Base-by-base conservation (phyloP, 2,329 filamentous ascomycete species). In the Trichoderma brevicompactum region DNA sequence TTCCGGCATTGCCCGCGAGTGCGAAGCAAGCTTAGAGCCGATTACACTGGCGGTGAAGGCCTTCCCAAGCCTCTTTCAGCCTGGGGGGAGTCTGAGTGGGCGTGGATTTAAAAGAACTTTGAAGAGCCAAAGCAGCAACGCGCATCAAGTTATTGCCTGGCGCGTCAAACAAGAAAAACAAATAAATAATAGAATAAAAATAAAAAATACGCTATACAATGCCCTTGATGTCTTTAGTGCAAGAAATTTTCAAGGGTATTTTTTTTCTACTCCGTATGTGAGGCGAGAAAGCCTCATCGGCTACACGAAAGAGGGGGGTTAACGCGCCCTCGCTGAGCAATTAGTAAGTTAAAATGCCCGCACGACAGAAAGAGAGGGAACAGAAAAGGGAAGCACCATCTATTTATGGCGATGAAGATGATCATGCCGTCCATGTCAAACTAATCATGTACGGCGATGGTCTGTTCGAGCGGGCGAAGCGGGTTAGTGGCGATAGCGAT, bases 51-150 rank as follows among this genome's bases (percentile, higher is more conserved):
- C 65, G 65, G 65, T 66, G 65, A 66, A 52, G 60, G 38, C 17
- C n/a, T 13, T 49, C 53, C 62, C 52, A 63, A 63, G n/a, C 59
- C 59, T 41, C 52, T 52, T 66, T 49, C 52, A 64, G 46, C 54
- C 36, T 23, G 52, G 65, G 60, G 40, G 48, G 38, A 43, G 38
- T 56, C 19, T 36, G 19, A 40, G 43, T 48, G 41, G 64, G 64
- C 64, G 64, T 55, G 64, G 44, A 15, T 34, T 65, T 61, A 56
- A 23, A 62, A 36, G 53, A 34, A 59, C 56, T 59, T 41, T 38
- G 83, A 71, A 68, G 61, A 73, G 80, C 82, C 74, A 80, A 76
- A 41, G 34, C 72, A 82, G 81, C 75, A 80, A 82, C 41, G 34
- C 46, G 63, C 54, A 65, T 53, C 49, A 48, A 52, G 32, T 65